phyloP scores from a whole-genome alignment of 805 yeast genomes.

The Tetrapisispora phaffii region DNA sequence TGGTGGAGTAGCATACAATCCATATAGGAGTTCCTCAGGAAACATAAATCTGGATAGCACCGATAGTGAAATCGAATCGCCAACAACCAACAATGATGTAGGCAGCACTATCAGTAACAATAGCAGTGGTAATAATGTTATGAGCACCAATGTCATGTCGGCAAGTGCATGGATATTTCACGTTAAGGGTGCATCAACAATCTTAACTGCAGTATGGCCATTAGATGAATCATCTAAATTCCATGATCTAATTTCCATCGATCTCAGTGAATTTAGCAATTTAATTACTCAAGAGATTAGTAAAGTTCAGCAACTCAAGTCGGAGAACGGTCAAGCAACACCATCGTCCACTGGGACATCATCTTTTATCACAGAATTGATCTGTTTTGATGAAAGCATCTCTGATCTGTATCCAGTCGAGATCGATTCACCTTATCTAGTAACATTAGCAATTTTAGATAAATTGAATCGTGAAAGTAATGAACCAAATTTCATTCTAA shows the following conservation, averaged over 20 bases:
- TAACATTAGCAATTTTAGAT: conserved; percentile 79
- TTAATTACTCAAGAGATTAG: conserved; percentile 27
- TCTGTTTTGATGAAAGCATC: conserved; percentile 79
- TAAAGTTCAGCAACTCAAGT: background rate
- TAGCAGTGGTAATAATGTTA: background rate
- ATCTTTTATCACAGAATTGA: conserved; percentile 40
- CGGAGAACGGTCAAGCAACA: background rate
- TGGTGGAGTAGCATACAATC: conserved; percentile 13
- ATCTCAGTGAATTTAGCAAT: conserved; percentile 81
- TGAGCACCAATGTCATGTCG: conserved; percentile 39
- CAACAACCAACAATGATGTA: background rate
- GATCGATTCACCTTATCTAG: conserved; percentile 71
- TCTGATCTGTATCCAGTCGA: conserved; percentile 81
- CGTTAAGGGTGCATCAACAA: conserved; percentile 94
- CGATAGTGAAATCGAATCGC: conserved; percentile 1
- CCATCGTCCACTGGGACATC: conserved; percentile 17
- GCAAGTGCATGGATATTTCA: conserved; percentile 96
- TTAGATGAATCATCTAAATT: conserved; percentile 58
- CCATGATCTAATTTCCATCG: conserved; percentile 69
- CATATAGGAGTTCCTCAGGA: background rate
- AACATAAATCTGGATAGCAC: background rate
- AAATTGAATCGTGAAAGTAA: conserved; percentile 72
- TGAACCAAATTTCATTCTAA: conserved; percentile 73
- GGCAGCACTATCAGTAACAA: conserved; percentile 8
- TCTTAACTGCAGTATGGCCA: conserved; percentile 94